phyloP scores from a whole-genome alignment of 2,329 filamentous ascomycete genomes.

The Thielaviopsis euricoi region DNA sequence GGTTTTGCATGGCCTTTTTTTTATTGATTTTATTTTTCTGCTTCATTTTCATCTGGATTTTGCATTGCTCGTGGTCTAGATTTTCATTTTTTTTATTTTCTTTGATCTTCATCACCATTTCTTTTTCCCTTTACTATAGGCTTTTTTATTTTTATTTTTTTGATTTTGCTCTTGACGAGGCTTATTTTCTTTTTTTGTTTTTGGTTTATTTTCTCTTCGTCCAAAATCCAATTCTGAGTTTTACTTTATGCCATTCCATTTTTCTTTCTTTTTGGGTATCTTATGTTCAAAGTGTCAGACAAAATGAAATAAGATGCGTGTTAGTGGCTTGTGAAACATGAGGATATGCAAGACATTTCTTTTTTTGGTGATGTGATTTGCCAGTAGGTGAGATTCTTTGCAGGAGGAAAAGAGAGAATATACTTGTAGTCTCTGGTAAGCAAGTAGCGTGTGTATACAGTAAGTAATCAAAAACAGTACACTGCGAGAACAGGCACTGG shows the following conservation, averaged over 20 bases:
- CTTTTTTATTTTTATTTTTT: slow-evolving; percentile 9
- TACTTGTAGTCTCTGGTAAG: too few species aligned
- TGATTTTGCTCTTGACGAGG: neutral
- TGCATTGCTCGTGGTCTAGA: slow-evolving; percentile 13
- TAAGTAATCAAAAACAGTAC: too few species aligned
- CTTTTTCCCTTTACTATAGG: neutral
- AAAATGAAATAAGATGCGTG: too few species aligned
- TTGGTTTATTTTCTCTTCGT: slow-evolving; percentile 13
- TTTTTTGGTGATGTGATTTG: too few species aligned
- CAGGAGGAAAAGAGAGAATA: too few species aligned
- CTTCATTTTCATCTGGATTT: slow-evolving; percentile 1
- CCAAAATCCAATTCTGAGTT: neutral
- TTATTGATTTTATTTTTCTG: slow-evolving; percentile 14
- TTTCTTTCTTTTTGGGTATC: too few species aligned
- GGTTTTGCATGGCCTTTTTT: slow-evolving; percentile 12
- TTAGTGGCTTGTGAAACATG: too few species aligned
- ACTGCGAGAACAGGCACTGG: too few species aligned
- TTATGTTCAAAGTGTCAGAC: too few species aligned
- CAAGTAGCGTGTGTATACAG: too few species aligned
- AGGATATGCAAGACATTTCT: too few species aligned
- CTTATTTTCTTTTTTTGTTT: neutral
- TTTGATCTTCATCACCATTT: neutral
- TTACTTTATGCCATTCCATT: neutral
- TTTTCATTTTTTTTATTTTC: slow-evolving; percentile 12
- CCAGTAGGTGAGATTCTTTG: too few species aligned